Evolutionary conservation across 108 stramenopile genomes (phyloP), one percentile per base, ranked within the genome.

Genomic region (Cyclotella distinguenda): DNA sequence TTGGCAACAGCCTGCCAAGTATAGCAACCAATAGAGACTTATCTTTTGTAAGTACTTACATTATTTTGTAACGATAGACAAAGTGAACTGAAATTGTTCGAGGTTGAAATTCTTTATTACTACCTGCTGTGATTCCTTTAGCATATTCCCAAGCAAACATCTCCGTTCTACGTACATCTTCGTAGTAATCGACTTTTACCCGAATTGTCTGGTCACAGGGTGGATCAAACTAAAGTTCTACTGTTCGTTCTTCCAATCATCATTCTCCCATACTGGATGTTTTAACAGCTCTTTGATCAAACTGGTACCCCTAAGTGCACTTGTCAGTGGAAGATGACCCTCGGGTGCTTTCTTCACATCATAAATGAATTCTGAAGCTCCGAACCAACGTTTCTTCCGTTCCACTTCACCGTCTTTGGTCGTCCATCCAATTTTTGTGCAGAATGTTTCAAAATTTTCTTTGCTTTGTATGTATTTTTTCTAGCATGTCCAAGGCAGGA

Each of bases 311-410:
- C 97, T 72, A 38, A 98, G 62, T 3, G 97, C 97, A 78, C 93
- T 94, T 2, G 97, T 98, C 13, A 98, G 83, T 18, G 97, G 97
- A 44, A 98, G 80, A 61, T 98, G 97, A 43, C 96, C 97, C 66
- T 87, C 86, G 7, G 90, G 92, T 19, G 97, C 97, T 80, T 95
- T 95, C 64, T 95, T 94, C 32, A 95, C 80, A 69, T 96, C 95
- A 61, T 98, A 98, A 59, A 86, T 95, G 56, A 98, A 98, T 66
- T 98, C 97, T 19, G 91, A 94, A 26, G 90, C 88, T 31, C 97
- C 97, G 60, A 98, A 98, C 97, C 97, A 98, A 51, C 89, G 86
- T 82, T 95, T 89, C 86, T 96, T 98, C 32, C 95, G 76, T 63
- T 96, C 96, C 12, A 95, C 89, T 57, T 97, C 96, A 7, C 91